Base-by-base conservation (phyloP, 164 flowering plant species). In the Vitis riparia region DNA sequence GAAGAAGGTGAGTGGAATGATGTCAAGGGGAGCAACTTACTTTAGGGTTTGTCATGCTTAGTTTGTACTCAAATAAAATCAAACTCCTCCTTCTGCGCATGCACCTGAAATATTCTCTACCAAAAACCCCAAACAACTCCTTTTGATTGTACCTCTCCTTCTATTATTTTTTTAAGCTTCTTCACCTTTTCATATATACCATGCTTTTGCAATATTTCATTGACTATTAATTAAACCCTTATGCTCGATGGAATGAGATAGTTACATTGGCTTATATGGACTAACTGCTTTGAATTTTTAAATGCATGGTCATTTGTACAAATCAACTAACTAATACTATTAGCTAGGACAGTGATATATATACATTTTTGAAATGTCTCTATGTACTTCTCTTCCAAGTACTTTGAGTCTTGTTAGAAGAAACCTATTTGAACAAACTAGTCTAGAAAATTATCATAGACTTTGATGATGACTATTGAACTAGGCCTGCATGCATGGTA, bases 1-100 rank as follows among this genome's bases (percentile, higher is more conserved):
- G 86, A 80, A 83, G 88, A 75, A 82, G 88, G 90, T 85, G 97
- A 87, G 90, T 69, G 84, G 83, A 89, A 89, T 91, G 91, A 91
- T 91, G 86, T 80, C 76, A 77, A 86, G 59, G 77, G 75, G 82
- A 77, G 79, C 82, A 82, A 47, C 79, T 78, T 75, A 72, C 84
- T 83, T 86, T 79, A 76, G 83, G 86, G 85, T 81, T 82, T 81
- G 71, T 82, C 91, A 89, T 89, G 93, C 91, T 88, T 88, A 76
- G 68, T 66, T 82, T 88, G 72, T 76, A 89, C 92, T 90, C 95
- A 88, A 79, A 67, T 77, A 82, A 73, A 87, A 78, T 72, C 71
- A 70, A 79, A 78, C 51, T 14, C 62, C 70, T 66, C 62, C 56
- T 72, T 56, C 59, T 64, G 68, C 85, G 81, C 85, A 76, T 80